Base-by-base conservation (phyloP, 2,329 filamentous ascomycete genomes). In the Pestalotiopsis sp. region DNA sequence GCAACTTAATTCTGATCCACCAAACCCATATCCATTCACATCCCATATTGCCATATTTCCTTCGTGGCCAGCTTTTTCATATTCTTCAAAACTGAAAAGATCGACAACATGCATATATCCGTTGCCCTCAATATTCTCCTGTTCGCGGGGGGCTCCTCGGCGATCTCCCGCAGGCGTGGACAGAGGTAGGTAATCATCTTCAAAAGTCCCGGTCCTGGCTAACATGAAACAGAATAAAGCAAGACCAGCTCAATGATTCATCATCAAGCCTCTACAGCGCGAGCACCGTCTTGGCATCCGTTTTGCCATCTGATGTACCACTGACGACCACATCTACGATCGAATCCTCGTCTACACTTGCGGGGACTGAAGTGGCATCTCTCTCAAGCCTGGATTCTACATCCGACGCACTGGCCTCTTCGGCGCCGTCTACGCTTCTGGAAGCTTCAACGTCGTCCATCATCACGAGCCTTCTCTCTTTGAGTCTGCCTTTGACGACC, bases 131-230 rank as follows among this genome's bases (percentile, higher is more conserved):
- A 75, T 61, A 68, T 78, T 58, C 72, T 77, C 61, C 72, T 76
- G 66, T 73, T 78, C 67, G 74, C 75, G 65, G 75, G 71, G 68
- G 74, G 72, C 69, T 76, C 73, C 66, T 76, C 75, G 75, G 77
- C 77, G 59, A 76, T 76, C 68, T 75, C 76, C 74, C 70, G 77
- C 73, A 76, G 73, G 72, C 71, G 71, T 49, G 70, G 71, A 62
- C 71, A 71, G 17, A 73, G 73, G 76, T 77, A 76, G 36, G 75
- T 73, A 58, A 57, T 67, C 64, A 14, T 23, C 1, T 4, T 13
- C 49, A 7, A 38, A 23, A 62, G 31, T 60, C 25, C 11, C 14
- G 41, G 41, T 23, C 23, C 45, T 66, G 27, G 39, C 58, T 78
- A 69, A 78, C 70, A 70, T 52, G 6, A 39, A 62, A 45, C 56